A percentile compares a stretch with the other conserved stretches of the same genome.
Conservation (phyloP, 2,329 filamentous ascomycete species). For the Colletotrichum sp. region DNA sequence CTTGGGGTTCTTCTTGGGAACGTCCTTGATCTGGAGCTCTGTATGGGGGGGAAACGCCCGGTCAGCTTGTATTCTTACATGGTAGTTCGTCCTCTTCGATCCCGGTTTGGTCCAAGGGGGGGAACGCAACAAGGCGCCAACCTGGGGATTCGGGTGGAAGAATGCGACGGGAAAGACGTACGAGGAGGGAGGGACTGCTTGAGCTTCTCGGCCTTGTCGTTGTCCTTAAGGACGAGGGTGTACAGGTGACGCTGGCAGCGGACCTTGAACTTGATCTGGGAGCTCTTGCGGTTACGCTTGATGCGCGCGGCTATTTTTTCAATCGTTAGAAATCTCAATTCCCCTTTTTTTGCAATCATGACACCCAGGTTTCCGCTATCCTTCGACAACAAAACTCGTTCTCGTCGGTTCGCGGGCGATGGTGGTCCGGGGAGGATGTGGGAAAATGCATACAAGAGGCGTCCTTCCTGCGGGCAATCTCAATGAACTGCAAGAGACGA, state of each 20-base stretch:
- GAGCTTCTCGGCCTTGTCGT: constrained; percentile 99
- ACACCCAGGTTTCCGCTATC: constrained; percentile 5
- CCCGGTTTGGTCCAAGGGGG: not conserved
- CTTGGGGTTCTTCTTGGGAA: constrained; percentile 60
- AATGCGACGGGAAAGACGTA: constrained; percentile 56
- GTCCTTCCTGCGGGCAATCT: constrained; percentile 99
- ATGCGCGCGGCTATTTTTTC: constrained; percentile 74
- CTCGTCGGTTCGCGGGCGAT: not conserved
- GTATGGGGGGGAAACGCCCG: not conserved
- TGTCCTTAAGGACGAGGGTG: constrained; percentile 98
- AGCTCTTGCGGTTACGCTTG: constrained; percentile 92
- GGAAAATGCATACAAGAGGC: constrained; percentile 83
- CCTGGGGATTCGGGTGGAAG: fast-evolving
- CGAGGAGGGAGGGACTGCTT: constrained; percentile 98
- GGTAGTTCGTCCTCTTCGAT: not conserved
- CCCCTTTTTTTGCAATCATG: constrained; percentile 19
- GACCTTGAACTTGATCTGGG: constrained; percentile 99
- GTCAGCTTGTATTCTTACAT: not conserved
- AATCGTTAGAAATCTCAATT: constrained; percentile 33
- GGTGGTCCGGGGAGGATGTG: not conserved
- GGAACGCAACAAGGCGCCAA: not conserved
- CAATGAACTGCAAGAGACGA: constrained; percentile 79
- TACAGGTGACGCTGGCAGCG: constrained; percentile 96
- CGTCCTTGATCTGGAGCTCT: constrained; percentile 60
- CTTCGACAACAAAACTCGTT: not conserved